phyloP scores from a whole-genome alignment of 2,329 filamentous ascomycete species.

The Talaromyces sp. region DNA sequence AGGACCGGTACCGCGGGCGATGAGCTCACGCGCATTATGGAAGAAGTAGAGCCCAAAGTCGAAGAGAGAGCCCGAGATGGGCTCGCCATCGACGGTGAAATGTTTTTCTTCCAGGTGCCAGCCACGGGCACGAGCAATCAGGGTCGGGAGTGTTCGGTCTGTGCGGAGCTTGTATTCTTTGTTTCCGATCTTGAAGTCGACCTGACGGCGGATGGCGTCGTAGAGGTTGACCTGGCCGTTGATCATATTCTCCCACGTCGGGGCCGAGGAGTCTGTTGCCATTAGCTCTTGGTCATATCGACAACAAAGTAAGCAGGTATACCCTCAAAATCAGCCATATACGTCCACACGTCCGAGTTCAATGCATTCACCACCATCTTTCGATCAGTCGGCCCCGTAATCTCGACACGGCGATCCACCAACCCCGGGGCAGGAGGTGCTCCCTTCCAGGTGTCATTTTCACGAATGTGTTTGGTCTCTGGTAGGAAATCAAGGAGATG shows the following conservation, averaged over 20 bases:
- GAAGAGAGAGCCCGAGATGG: constrained; percentile 87
- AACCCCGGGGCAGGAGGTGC: constrained; percentile 87
- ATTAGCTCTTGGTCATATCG: constrained; percentile 12
- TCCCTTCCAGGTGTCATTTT: constrained; percentile 90
- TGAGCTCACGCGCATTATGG: constrained; percentile 89
- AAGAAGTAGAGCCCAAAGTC: constrained; percentile 99
- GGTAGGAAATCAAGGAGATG: constrained; percentile 88
- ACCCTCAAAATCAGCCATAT: constrained; percentile 99
- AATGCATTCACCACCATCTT: constrained; percentile 99
- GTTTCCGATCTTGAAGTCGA: constrained; percentile 91
- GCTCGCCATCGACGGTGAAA: constrained; percentile 89
- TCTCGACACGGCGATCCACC: constrained; percentile 90
- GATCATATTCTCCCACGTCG: constrained; percentile 99
- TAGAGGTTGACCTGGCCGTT: constrained; percentile 97
- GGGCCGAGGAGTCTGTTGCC: constrained; percentile 76
- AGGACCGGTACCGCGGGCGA: constrained; percentile 78
- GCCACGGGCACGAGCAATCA: constrained; percentile 90
- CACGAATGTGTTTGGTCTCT: constrained; percentile 91
- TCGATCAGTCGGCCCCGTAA: constrained; percentile 92
- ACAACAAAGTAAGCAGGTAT: constrained; percentile 27
- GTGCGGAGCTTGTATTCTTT: constrained; percentile 98
- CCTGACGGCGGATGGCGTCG: constrained; percentile 86
- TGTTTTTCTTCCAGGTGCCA: constrained; percentile 99
- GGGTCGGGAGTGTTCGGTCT: constrained; percentile 78
- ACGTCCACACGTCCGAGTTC: constrained; percentile 95